Conservation (phyloP, 331 rosid species). For the Telfairia occidentalis region DNA sequence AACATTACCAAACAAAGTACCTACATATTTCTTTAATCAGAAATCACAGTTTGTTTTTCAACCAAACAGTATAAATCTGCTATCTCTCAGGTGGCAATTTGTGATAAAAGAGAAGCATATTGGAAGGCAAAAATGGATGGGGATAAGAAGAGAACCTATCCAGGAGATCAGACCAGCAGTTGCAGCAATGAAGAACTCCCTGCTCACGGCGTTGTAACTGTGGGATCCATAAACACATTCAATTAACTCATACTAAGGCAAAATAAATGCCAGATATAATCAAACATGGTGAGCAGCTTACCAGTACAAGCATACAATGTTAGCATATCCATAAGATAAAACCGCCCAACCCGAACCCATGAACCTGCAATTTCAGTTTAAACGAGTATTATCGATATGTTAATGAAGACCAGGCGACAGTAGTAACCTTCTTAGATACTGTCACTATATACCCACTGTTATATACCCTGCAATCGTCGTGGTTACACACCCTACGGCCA, state of each 20-base stretch:
- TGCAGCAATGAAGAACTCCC: slow-evolving; percentile 74
- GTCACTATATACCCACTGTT: background rate
- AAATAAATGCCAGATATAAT: background rate
- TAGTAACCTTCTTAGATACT: background rate
- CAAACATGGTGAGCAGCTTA: slow-evolving; percentile 25
- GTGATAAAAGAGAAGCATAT: background rate
- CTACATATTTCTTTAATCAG: background rate
- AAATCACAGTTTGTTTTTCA: background rate
- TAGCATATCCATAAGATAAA: slow-evolving; percentile 82
- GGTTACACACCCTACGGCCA: background rate
- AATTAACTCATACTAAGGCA: background rate
- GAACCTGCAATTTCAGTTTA: slow-evolving; percentile 45
- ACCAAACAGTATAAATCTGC: background rate
- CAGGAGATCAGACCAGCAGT: slow-evolving; percentile 54
- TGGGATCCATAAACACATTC: slow-evolving; percentile 18
- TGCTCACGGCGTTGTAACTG: slow-evolving; percentile 63
- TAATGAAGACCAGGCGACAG: background rate
- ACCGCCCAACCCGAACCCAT: slow-evolving; percentile 79
- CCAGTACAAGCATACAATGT: slow-evolving; percentile 67
- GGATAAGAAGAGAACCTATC: slow-evolving; percentile 50
- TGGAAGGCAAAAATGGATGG: background rate
- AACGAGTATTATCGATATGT: background rate
- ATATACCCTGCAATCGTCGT: background rate
- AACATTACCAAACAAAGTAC: background rate
- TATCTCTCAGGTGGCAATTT: background rate